Conservation (phyloP, 2,329 filamentous ascomycete species). For the Sclerotinia glacialis region DNA sequence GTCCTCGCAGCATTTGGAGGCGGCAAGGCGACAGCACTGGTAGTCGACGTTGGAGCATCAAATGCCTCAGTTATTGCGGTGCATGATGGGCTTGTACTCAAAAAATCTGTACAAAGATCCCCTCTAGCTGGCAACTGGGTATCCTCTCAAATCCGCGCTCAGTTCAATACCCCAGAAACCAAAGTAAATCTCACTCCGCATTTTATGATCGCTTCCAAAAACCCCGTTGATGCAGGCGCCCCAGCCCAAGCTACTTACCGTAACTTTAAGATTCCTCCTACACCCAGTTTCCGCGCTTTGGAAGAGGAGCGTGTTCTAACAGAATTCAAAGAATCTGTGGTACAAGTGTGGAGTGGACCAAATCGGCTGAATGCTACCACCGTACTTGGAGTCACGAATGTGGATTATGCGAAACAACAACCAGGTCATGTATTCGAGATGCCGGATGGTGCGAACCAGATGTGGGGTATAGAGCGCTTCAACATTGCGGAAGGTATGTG, state of each 20-base stretch:
- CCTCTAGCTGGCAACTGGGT: constrained; percentile 86
- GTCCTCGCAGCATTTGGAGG: constrained; percentile 89
- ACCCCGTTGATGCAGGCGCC: constrained; percentile 79
- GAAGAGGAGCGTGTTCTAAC: constrained; percentile 92
- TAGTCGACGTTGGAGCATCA: constrained; percentile 86
- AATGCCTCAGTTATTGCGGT: constrained; percentile 87
- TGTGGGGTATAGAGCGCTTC: constrained; percentile 88
- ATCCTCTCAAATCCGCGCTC: constrained; percentile 78
- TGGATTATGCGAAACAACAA: constrained; percentile 69
- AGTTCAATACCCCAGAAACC: constrained; percentile 70
- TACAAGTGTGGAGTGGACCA: constrained; percentile 87
- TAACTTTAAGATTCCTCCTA: constrained; percentile 60
- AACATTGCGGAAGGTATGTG: constrained; percentile 85
- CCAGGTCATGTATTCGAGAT: constrained; percentile 92
- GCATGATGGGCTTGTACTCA: constrained; percentile 90
- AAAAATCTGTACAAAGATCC: constrained; percentile 83
- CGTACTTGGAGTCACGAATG: constrained; percentile 59
- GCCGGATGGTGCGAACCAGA: constrained; percentile 93
- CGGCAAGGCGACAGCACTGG: constrained; percentile 88
- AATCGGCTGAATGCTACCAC: constrained; percentile 55
- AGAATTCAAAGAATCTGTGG: constrained; percentile 96
- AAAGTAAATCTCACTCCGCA: constrained; percentile 75
- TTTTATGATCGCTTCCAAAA: constrained; percentile 85
- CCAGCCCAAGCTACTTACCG: constrained; percentile 74
- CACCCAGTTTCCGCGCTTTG: constrained; percentile 71